Percentiles rank a stretch among this genome's conserved stretches.
These are phyloP conservation scores for Diplocarpon rosae DNA, from an alignment of 2,329 filamentous ascomycete genomes.

Conservation along the genomic window DNA sequence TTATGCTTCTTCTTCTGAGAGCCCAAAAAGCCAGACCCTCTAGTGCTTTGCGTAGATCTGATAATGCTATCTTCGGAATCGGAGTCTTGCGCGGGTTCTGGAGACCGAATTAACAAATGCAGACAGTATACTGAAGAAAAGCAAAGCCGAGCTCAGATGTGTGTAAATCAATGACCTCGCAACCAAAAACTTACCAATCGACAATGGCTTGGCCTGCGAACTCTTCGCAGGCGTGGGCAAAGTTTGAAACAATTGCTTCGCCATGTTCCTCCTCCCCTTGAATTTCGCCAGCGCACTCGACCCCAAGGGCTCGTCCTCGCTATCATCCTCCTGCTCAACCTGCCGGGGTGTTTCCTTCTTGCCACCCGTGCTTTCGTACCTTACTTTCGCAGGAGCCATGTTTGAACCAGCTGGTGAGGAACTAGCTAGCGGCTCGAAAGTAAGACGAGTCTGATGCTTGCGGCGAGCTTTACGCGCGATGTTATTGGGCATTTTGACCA, in stretches of 20 bases:
- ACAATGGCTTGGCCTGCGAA: slow-evolving; percentile 7
- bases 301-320: slow-evolving; percentile 7
- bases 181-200: background rate
- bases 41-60: background rate
- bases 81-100: background rate
- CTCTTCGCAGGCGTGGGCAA: slow-evolving; percentile 18
- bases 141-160: background rate
- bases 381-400: slow-evolving; percentile 20
- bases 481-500: slow-evolving; percentile 15
- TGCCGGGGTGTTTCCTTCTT: slow-evolving; percentile 4
- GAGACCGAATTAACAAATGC: background rate
- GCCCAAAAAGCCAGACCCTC: background rate
- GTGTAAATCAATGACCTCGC: background rate
- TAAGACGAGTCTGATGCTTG: slow-evolving; percentile 23
- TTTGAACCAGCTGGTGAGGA: slow-evolving; percentile 9
- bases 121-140: too few relatives aligned
- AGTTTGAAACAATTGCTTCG: slow-evolving; percentile 11
- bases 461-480: slow-evolving; percentile 16
- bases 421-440: slow-evolving; percentile 17
- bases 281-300: slow-evolving; percentile 2
- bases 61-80: background rate
- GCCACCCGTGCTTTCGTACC: slow-evolving; percentile 13
- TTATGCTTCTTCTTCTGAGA: background rate
- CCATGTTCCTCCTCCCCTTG: slow-evolving; percentile 3
- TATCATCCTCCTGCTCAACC: slow-evolving; percentile 3